Evolutionary conservation across 2,329 filamentous ascomycete species (phyloP), one percentile per base, ranked within the genome.

Genomic region (Apiospora malaysiana): DNA sequence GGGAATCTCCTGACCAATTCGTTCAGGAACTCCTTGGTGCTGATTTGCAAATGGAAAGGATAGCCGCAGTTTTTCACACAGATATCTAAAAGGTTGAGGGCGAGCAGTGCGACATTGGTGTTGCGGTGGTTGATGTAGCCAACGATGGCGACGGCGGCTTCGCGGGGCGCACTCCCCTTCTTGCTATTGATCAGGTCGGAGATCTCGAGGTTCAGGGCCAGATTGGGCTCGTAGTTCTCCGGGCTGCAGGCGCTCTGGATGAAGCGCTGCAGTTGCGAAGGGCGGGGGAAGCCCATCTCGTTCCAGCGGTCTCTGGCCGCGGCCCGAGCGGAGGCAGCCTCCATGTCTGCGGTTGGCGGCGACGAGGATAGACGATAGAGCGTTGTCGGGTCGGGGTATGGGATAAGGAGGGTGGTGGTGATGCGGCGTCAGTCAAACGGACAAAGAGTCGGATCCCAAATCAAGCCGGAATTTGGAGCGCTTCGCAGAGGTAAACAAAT

Each of bases 51-150:
- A 80, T 99, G 96, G 83, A 99, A 99, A 0, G 96, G 95, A 81
- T 99, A 99, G 77, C 96, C 96, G 87, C 96, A 99, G 85, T 99
- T 99, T 87, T 99, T 99, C 83, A 98, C 96, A 83, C 96, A 98
- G 74, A 98, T 98, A 81, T 99, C 96, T 80, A 99, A 93, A 75
- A 99, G 90, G 84, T 92, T 91, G 79, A 98, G 88, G 72, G 96
- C 95, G 71, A 98, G 88, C 75, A 99, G 86, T 72, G 95, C 93
- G 76, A 99, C 94, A 82, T 97, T 98, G 72, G 95, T 93, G 81
- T 98, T 99, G 81, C 96, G 93, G 82, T 97, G 94, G 84, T 99
- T 99, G 86, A 98, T 91, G 79, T 95, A 94, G 83, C 93, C 92
- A 77, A 98, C 95, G 75, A 98, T 97, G 74, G 94, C 91, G 74